Evolutionary conservation across 163 green algal species (phyloP).

Genomic region (Chlorella variabilis): DNA sequence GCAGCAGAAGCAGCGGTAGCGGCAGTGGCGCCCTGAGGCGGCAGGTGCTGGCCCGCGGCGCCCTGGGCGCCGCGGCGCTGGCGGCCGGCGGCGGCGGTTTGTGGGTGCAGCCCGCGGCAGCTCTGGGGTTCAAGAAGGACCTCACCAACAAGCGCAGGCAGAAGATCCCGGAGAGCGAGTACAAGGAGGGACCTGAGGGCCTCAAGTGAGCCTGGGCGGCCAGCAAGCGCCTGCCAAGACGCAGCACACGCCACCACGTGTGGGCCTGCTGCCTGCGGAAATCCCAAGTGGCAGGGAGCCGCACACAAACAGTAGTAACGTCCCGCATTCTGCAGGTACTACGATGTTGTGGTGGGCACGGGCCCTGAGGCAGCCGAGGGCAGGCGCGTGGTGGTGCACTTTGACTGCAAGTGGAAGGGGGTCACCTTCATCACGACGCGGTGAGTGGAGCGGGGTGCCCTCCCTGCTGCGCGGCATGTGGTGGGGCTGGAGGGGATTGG

Average conservation of each 20-base stretch:
- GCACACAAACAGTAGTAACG: too few species aligned
- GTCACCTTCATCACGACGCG: conserved; percentile 77
- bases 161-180: conserved; percentile 68
- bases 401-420: conserved; percentile 69
- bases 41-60: neutral
- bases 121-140: conserved; percentile 40
- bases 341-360: conserved; percentile 72
- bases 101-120: neutral
- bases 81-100: neutral
- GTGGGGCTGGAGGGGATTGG: too few species aligned
- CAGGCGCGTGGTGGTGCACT: conserved; percentile 79
- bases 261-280: too few species aligned
- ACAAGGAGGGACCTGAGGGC: conserved; percentile 67
- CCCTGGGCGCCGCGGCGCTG: neutral
- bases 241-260: too few species aligned
- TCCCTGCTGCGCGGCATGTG: too few species aligned
- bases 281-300: too few species aligned
- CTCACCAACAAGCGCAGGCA: conserved; percentile 51
- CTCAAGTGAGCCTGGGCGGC: conserved; percentile 59
- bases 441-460: neutral
- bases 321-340: conserved; percentile 48
- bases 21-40: neutral
- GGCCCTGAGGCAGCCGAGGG: conserved; percentile 66
- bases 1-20: neutral
- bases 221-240: too few species aligned